Evolutionary conservation across 345 rosid genomes (phyloP), one percentile per base, ranked within the genome.

Genomic region (Excoecaria agallocha): DNA sequence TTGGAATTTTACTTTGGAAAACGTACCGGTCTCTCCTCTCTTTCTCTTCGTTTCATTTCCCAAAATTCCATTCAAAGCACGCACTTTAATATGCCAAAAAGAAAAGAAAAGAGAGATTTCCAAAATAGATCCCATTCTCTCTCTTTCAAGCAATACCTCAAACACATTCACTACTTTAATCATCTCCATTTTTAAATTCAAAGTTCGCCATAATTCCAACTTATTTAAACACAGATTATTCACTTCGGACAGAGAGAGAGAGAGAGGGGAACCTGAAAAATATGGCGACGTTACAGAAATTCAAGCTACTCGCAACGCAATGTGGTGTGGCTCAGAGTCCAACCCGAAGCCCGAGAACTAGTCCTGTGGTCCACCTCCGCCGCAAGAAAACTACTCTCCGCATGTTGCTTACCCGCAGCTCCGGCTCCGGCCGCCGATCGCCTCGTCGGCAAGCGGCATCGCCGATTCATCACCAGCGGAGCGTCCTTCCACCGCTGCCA

Each of bases 251-350:
- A 39, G 15, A 41, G 15, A 15, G 69, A 54, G 52, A 79, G 17
- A 54, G 62, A 78, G 63, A 49, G 71, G 35, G 50, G n/a, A 8
- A 30, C 50, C 62, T 52, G 52, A 8, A 9, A 54, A 63, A 38
- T 20, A 92, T 94, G 98, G 92, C 97, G 30, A 68, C 98, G 20
- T 51, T 94, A 79, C 93, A 91, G 78, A 89, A 87, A 73, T 92
- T 92, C 87, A 92, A 89, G 92, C 84, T 92, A 30, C 81, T 91
- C 4, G 89, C 97, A 38, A 88, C 95, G 7, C 97, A 91, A 80
- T 94, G 98, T 5, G 97, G 97, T 45, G 95, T 92, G n/a, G 77
- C 85, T 1, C 87, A 82, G 76, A 92, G 95, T 76, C 93, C 97
- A 0, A 90, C 95, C 8, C 84, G 89, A 58, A 88, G 94, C 76